A percentile compares a stretch with the other conserved stretches of the same genome.
These are phyloP conservation scores for Aspergillus sp. DNA, from an alignment of 2,329 filamentous ascomycete species.

Conservation along the genomic window DNA sequence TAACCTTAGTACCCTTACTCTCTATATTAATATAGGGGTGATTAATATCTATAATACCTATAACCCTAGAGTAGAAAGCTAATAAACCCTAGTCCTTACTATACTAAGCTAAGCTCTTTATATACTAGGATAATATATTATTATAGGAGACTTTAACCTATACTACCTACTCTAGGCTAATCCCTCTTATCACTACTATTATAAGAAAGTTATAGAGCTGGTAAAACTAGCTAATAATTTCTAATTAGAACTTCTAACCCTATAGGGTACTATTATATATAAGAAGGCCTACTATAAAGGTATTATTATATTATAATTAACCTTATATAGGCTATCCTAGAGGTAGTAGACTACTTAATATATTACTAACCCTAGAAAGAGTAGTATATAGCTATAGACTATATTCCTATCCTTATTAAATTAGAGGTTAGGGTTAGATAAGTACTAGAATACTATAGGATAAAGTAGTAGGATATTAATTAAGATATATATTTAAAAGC, in stretches of 20 bases:
- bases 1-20: conserved; percentile 12
- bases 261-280: conserved; percentile 2
- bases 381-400: neutral
- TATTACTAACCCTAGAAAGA: neutral
- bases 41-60: conserved; percentile 16
- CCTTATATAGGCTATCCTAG: neutral
- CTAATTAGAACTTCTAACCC: conserved; percentile 1
- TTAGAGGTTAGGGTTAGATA: neutral
- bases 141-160: conserved; percentile 6
- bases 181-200: neutral
- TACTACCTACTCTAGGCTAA: conserved; percentile 4
- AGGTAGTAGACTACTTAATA: neutral
- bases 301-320: conserved; percentile 1
- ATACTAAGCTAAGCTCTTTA: too few relatives aligned
- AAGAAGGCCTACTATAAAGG: neutral
- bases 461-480: conserved; percentile 1
- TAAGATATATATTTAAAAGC: neutral
- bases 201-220: conserved; percentile 1
- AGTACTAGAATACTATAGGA: neutral
- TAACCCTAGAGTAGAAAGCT: conserved; percentile 4
- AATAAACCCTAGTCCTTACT: too few relatives aligned
- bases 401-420: conserved; percentile 2
- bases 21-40: neutral
- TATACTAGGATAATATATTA: neutral
- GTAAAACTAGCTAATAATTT: neutral